Evolutionary conservation across 1,284 basidiomycete species (phyloP), one percentile per base, ranked within the genome.

Genomic region (Ceratobasidium sp.): DNA sequence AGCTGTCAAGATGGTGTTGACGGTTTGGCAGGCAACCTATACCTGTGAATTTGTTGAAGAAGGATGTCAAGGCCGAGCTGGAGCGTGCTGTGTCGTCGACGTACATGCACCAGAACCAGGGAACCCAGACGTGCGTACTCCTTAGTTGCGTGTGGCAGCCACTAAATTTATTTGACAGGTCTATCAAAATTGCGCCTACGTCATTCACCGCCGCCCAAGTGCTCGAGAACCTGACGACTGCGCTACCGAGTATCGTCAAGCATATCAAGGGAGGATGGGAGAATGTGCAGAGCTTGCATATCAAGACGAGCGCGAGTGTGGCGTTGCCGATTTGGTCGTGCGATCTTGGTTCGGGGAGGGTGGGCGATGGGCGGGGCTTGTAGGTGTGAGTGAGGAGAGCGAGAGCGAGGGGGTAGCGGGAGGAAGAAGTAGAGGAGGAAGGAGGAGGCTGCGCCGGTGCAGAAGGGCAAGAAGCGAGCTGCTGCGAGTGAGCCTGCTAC

Each of bases 291-390:
- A 90, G 87, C 71, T 79, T 99, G 31, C 86, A 95, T 73, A 88
- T 99, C 81, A 99, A 99, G 81, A 97, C 94, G 2, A 92, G 87
- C 73, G 86, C 85, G 20, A 93, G 90, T 58, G 83, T 89, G n/a
- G 88, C 91, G 72, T 80, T 99, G 32, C 96, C 96, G 0, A 87
- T 99, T 74, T 99, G 94, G 94, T 87, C 84, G 49, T 91, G 90
- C 75, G 80, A 82, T 13, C 80, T 94, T n/a, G 86, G 87, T 54
- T 82, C 81, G 13, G 82, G 4, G 83, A 85, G 53, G 86, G 84
- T 40, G 87, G 84, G 7, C 81, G 88, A 42, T 92, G 88, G 87
- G 77, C 83, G 67, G 86, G 86, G 2, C 76, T 87, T 47, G 47
- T 64, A 54, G 68, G 56, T 52, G 69, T 43, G 43, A 68, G 70